Conservation (phyloP, 768 basidiomycete species). For the Pleurotus cornucopiae region DNA sequence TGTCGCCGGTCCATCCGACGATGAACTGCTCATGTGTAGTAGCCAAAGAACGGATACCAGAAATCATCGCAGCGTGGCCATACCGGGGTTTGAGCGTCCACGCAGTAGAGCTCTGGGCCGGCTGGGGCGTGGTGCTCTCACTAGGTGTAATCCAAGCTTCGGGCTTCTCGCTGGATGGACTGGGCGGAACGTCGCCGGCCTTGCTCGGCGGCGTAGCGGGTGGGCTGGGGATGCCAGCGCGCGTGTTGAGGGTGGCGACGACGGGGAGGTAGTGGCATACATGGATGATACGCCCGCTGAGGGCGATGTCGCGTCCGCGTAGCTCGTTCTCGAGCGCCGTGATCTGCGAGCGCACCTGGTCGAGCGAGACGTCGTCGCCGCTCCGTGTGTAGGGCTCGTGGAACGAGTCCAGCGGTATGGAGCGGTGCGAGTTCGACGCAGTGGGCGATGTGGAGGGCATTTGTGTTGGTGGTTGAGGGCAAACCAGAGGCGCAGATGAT, state of each 20-base stretch:
- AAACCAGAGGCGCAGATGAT: neutral
- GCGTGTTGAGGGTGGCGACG: slow-evolving; percentile 53
- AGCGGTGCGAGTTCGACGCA: slow-evolving; percentile 1
- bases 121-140: neutral
- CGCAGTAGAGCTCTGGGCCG: slow-evolving; percentile 19
- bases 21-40: slow-evolving; percentile 86
- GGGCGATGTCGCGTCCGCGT: slow-evolving; percentile 59
- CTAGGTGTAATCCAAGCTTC: neutral
- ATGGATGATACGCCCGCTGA: slow-evolving; percentile 89
- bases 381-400: slow-evolving; percentile 62
- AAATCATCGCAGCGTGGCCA: slow-evolving; percentile 94
- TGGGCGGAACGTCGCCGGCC: slow-evolving; percentile 41
- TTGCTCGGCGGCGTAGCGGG: slow-evolving; percentile 74
- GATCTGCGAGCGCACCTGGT: slow-evolving; percentile 73
- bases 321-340: slow-evolving; percentile 69
- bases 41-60: slow-evolving; percentile 82
- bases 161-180: slow-evolving; percentile 17
- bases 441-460: slow-evolving; percentile 4
- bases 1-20: slow-evolving; percentile 92
- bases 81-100: slow-evolving; percentile 82
- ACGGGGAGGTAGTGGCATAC: slow-evolving; percentile 89
- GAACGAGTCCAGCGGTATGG: slow-evolving; percentile 61
- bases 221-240: slow-evolving; percentile 57
- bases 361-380: slow-evolving; percentile 64
- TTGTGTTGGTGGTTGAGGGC: neutral